A percentile compares a stretch with the other conserved stretches of the same genome.
phyloP scores from a whole-genome alignment of 805 yeast species.

The Kazachstania bromeliacearum region DNA sequence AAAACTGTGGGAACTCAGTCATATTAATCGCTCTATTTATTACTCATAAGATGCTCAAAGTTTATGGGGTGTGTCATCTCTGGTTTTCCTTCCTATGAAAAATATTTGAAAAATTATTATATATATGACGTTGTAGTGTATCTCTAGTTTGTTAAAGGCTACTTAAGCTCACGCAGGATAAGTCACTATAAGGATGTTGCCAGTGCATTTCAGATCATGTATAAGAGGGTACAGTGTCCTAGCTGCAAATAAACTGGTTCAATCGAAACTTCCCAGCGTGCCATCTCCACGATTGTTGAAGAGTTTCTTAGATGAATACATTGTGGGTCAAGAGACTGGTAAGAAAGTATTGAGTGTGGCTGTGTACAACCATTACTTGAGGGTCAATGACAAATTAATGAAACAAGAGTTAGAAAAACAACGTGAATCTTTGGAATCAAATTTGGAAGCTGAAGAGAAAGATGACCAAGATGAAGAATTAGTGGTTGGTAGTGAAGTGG shows the following conservation, averaged over 20 bases:
- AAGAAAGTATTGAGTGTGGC: conserved; percentile 54
- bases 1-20: no score
- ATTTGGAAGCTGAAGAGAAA: conserved; percentile 4
- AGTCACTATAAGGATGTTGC: conserved; percentile 1
- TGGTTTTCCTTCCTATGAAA: no score
- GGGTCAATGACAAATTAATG: conserved; percentile 36
- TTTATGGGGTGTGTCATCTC: no score
- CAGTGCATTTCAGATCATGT: neutral
- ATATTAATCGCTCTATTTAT: no score
- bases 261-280: conserved; percentile 15
- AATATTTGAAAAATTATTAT: no score
- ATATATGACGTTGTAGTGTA: no score
- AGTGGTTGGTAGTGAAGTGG: conserved; percentile 22
- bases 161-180: no score
- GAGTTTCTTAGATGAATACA: conserved; percentile 39
- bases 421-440: conserved; percentile 23
- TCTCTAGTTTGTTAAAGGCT: no score
- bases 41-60: no score
- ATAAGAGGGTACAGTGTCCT: conserved; percentile 1
- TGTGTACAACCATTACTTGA: conserved; percentile 47
- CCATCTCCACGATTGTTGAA: conserved; percentile 43
- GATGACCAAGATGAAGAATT: conserved; percentile 7
- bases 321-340: conserved; percentile 47
- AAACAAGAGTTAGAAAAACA: conserved; percentile 24
- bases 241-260: conserved; percentile 14